phyloP scores from a whole-genome alignment of 75 land plant species.

The Pseudotsuga menziesii region DNA sequence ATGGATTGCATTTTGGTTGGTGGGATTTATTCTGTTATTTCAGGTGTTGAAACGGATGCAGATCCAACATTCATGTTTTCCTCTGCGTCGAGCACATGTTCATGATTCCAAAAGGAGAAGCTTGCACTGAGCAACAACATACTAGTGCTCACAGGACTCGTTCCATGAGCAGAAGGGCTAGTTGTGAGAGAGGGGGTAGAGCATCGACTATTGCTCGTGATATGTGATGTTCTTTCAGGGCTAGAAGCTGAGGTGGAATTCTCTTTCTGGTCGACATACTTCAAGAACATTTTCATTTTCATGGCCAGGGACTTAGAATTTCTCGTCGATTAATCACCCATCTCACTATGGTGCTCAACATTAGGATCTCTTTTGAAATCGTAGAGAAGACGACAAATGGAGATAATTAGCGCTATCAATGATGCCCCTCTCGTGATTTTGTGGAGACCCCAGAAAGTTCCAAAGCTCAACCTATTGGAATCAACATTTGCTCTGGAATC shows the following conservation, averaged over 20 bases:
- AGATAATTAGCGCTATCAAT: background rate
- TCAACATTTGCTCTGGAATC: background rate
- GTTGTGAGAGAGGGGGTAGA: background rate
- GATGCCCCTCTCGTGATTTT: slow-evolving; percentile 18
- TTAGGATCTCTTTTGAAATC: background rate
- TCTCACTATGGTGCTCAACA: background rate
- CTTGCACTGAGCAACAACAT: background rate
- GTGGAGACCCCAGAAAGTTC: slow-evolving; percentile 26
- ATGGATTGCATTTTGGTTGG: no score
- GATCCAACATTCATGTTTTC: no score
- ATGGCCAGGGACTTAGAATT: background rate
- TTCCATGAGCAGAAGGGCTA: background rate
- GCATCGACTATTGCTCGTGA: background rate
- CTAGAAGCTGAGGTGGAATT: no score
- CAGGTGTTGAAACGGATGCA: no score
- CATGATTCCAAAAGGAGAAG: no score
- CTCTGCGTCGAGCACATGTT: no score
- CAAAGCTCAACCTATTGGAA: slow-evolving; percentile 11
- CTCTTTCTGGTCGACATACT: no score
- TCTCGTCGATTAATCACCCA: background rate
- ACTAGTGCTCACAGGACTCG: background rate
- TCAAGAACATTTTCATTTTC: no score
- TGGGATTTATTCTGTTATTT: no score
- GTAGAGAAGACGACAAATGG: background rate
- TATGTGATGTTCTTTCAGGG: no score